Conservation (phyloP, 257 asterid species). For the Scutellaria galericulata region DNA sequence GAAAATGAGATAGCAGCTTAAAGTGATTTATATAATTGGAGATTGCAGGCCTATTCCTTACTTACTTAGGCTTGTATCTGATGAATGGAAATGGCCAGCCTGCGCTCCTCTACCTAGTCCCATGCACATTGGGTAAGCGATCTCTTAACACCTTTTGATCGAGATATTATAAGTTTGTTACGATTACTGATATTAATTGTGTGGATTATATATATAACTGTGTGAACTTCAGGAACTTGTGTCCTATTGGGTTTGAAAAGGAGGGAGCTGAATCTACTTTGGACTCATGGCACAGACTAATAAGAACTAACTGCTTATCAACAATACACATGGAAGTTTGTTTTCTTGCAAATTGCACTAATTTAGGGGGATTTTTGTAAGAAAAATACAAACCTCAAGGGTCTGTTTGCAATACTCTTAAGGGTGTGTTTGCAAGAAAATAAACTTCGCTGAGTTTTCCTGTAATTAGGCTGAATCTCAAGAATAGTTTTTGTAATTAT, state of each 20-base stretch:
- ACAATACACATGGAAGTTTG: not conserved
- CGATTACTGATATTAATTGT: not conserved
- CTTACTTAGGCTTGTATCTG: slow-evolving; percentile 55
- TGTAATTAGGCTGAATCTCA: not conserved
- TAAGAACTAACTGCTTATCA: slow-evolving; percentile 5
- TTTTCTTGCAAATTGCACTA: not conserved
- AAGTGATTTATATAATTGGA: slow-evolving; percentile 20
- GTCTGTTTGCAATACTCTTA: not conserved
- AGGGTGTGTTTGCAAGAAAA: not conserved
- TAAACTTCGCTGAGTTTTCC: not conserved
- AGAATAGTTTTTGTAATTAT: not conserved
- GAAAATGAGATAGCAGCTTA: slow-evolving; percentile 13
- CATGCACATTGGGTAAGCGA: slow-evolving; percentile 58
- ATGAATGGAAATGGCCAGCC: slow-evolving; percentile 70
- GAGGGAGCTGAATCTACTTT: slow-evolving; percentile 50
- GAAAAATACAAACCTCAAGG: not conserved
- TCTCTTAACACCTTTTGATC: not conserved
- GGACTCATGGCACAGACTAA: slow-evolving; percentile 41
- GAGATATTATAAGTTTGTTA: not conserved
- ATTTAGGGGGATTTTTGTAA: not conserved
- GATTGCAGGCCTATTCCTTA: slow-evolving; percentile 53
- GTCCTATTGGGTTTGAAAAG: slow-evolving; percentile 49
- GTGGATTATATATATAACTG: not conserved
- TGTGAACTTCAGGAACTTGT: slow-evolving; percentile 41
- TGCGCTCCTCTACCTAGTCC: slow-evolving; percentile 72